Conservation (phyloP, 306 rosid species). For the Dalbergia oliveri region DNA sequence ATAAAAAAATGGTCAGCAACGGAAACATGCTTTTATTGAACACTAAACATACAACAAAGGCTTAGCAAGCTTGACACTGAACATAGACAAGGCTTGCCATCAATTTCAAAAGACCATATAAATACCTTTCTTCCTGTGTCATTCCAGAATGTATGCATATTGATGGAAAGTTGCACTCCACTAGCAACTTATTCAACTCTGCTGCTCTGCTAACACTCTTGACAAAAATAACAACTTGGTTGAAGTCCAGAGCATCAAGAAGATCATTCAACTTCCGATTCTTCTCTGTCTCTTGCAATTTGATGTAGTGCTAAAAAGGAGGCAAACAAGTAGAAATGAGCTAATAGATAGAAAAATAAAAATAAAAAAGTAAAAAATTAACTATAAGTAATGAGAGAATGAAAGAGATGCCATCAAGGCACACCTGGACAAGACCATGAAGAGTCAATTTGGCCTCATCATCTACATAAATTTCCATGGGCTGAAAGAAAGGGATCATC, state of each 20-base stretch:
- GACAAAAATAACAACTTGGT: slow-evolving; percentile 82
- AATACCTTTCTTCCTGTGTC: slow-evolving; percentile 86
- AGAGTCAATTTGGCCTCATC: slow-evolving; percentile 87
- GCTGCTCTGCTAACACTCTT: slow-evolving; percentile 79
- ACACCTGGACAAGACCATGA: slow-evolving; percentile 83
- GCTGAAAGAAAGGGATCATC: slow-evolving; percentile 56
- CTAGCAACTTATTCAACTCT: slow-evolving; percentile 79
- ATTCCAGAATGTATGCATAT: slow-evolving; percentile 84
- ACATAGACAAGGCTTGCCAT: not conserved
- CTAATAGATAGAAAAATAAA: not conserved
- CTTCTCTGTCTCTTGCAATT: slow-evolving; percentile 73
- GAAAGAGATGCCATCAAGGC: not conserved
- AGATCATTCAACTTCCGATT: slow-evolving; percentile 82
- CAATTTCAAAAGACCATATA: slow-evolving; percentile 26
- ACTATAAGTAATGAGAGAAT: not conserved
- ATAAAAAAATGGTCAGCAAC: not conserved
- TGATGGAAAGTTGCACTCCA: slow-evolving; percentile 79
- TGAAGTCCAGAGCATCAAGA: slow-evolving; percentile 84
- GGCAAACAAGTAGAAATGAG: slow-evolving; percentile 17
- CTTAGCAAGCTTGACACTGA: not conserved
- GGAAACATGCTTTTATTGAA: not conserved
- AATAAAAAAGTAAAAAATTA: not conserved
- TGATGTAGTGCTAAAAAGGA: slow-evolving; percentile 70
- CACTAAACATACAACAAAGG: not conserved
- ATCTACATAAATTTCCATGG: slow-evolving; percentile 83